These are phyloP conservation scores for Globisporangium emineosum DNA, from an alignment of 352 stramenopile species.

Conservation along the genomic window DNA sequence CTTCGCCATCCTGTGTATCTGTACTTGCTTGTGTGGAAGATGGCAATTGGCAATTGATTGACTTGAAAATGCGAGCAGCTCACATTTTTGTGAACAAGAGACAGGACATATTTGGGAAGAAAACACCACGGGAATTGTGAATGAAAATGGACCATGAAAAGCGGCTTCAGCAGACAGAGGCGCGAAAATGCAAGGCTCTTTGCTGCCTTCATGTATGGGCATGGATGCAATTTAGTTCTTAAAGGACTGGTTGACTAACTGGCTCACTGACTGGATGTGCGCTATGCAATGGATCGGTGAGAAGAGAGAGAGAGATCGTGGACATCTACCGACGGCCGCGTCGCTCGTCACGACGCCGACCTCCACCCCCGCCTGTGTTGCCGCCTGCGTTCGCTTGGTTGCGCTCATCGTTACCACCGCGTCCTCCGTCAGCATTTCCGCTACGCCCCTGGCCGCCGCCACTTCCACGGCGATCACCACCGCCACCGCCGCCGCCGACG, in stretches of 20 bases:
- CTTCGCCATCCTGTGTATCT: slow-evolving; percentile 16
- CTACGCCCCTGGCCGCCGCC: slow-evolving; percentile 13
- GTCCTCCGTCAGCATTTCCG: slow-evolving; percentile 12
- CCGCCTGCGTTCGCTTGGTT: slow-evolving; percentile 14
- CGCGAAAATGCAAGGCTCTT: background rate
- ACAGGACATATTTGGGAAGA: slow-evolving; percentile 1
- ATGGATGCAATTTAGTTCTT: slow-evolving; percentile 7
- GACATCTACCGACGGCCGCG: slow-evolving; percentile 40
- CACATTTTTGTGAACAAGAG: background rate
- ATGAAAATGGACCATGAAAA: background rate
- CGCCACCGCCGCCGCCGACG: slow-evolving; percentile 1
- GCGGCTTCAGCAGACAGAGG: background rate
- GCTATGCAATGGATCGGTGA: background rate
- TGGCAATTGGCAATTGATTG: background rate
- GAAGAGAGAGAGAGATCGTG: background rate
- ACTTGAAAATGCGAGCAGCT: background rate
- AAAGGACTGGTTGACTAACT: background rate
- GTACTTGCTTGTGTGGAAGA: slow-evolving; percentile 1
- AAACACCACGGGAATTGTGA: background rate
- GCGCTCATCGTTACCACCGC: slow-evolving; percentile 9
- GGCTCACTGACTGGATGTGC: background rate
- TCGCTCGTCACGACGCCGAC: slow-evolving; percentile 26
- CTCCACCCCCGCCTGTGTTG: slow-evolving; percentile 2
- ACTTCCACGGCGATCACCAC: background rate
- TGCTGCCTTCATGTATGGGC: background rate